A percentile compares a stretch with the other conserved stretches of the same genome.
These are phyloP conservation scores for Pyrrhoderma lamaoense DNA, from an alignment of 1,284 basidiomycete genomes.

Conservation along the genomic window DNA sequence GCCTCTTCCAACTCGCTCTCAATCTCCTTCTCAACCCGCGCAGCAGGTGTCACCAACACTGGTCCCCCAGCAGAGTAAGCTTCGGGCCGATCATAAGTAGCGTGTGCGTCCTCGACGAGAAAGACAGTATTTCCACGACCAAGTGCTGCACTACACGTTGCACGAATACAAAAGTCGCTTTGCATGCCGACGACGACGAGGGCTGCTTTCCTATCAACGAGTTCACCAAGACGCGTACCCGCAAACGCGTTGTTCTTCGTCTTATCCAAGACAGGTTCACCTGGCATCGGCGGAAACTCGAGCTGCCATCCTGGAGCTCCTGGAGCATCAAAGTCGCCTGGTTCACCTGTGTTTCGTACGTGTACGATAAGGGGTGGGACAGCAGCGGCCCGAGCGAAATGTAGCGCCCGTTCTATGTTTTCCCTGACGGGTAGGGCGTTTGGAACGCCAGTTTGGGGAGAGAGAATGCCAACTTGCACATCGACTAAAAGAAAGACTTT, in stretches of 20 bases:
- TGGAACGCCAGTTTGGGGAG: constrained; percentile 45
- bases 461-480: constrained; percentile 46
- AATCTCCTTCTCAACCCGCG: constrained; percentile 39
- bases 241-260: constrained; percentile 63
- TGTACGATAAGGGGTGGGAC: constrained; percentile 55
- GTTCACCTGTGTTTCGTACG: constrained; percentile 54
- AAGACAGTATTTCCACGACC: constrained; percentile 56
- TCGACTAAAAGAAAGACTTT: constrained; percentile 53
- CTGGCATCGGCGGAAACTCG: constrained; percentile 36
- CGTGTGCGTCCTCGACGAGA: constrained; percentile 55
- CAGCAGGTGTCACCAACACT: constrained; percentile 37
- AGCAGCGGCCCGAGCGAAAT: constrained; percentile 38
- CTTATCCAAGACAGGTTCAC: constrained; percentile 56
- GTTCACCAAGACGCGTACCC: constrained; percentile 42
- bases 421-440: constrained; percentile 33
- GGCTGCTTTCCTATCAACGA: constrained; percentile 43
- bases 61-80: constrained; percentile 32
- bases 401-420: constrained; percentile 46
- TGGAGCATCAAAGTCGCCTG: constrained; percentile 51
- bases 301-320: constrained; percentile 50
- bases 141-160: constrained; percentile 57
- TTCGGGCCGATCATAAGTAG: constrained; percentile 57
- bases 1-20: constrained; percentile 54
- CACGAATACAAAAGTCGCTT: constrained; percentile 58
- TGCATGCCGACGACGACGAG: constrained; percentile 59